Percentiles rank a stretch among this genome's conserved stretches.
These are phyloP conservation scores for Aphanomyces euteiches DNA, from an alignment of 352 stramenopile species.

Conservation along the genomic window DNA sequence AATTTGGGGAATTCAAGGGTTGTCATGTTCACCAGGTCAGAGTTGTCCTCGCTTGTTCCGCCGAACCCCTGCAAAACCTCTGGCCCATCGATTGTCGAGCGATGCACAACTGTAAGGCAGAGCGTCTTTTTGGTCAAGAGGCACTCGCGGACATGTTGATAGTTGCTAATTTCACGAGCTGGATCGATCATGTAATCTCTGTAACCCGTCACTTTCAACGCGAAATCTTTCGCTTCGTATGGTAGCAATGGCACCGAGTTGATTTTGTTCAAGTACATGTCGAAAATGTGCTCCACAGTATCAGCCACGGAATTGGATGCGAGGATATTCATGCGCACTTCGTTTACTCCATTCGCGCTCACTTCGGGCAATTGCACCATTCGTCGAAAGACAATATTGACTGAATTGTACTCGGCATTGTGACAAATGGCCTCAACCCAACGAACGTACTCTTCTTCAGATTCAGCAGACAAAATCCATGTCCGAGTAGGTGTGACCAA, in stretches of 20 bases:
- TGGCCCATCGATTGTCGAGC: constrained; percentile 62
- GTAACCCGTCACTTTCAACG: constrained; percentile 78
- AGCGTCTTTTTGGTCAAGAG: constrained; percentile 83
- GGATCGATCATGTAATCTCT: constrained; percentile 82
- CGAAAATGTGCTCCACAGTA: constrained; percentile 83
- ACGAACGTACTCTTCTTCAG: constrained; percentile 63
- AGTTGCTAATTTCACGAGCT: constrained; percentile 78
- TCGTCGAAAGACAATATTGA: constrained; percentile 72
- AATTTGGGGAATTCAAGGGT: not conserved
- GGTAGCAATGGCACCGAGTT: constrained; percentile 67
- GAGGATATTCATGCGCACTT: constrained; percentile 80
- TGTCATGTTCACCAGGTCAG: not conserved
- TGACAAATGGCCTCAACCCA: constrained; percentile 76
- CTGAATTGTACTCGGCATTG: constrained; percentile 71
- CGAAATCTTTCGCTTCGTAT: constrained; percentile 72
- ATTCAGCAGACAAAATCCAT: constrained; percentile 73
- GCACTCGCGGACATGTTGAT: constrained; percentile 82
- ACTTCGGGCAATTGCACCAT: constrained; percentile 84
- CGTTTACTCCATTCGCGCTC: constrained; percentile 74
- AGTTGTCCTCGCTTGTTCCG: not conserved
- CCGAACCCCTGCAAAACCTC: not conserved
- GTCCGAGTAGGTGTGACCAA: constrained; percentile 75
- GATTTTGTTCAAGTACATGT: constrained; percentile 73
- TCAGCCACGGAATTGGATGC: constrained; percentile 77
- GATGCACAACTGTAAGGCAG: constrained; percentile 75